Evolutionary conservation across 2,329 filamentous ascomycete species (phyloP).

Genomic region (Stenocarpella maydis): DNA sequence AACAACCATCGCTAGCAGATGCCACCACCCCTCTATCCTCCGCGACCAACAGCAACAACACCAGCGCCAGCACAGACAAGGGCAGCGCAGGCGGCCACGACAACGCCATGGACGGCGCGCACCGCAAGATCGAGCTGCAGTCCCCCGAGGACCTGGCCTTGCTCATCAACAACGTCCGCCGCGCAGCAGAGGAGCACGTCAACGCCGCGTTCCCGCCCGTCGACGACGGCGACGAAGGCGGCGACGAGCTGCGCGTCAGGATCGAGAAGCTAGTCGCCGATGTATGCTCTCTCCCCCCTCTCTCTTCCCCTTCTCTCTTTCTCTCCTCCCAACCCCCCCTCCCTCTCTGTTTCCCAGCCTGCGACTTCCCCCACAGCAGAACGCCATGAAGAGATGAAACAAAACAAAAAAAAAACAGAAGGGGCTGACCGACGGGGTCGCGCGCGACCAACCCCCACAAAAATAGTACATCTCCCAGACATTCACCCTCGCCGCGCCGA

Average conservation of each 20-base stretch:
- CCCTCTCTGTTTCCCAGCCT: not conserved
- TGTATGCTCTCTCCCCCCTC: slow-evolving; percentile 50
- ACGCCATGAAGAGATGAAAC: too few species aligned
- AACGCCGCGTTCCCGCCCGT: slow-evolving; percentile 73
- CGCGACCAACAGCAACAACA: not conserved
- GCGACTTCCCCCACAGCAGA: too few species aligned
- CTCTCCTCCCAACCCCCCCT: too few species aligned
- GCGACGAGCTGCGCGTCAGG: slow-evolving; percentile 64
- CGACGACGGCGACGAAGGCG: slow-evolving; percentile 55
- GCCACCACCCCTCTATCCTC: not conserved
- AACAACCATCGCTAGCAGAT: not conserved
- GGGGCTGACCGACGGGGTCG: too few species aligned
- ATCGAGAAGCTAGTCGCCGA: slow-evolving; percentile 69
- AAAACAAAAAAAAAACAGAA: too few species aligned
- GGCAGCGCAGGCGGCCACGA: slow-evolving; percentile 15
- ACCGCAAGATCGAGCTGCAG: slow-evolving; percentile 84
- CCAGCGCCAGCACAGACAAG: not conserved
- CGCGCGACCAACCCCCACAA: too few species aligned
- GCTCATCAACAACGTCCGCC: slow-evolving; percentile 73
- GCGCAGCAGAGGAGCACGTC: slow-evolving; percentile 72
- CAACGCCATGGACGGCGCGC: slow-evolving; percentile 50
- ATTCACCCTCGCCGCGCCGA: slow-evolving; percentile 65
- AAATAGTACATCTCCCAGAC: slow-evolving; percentile 68
- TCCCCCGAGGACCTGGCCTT: slow-evolving; percentile 76
- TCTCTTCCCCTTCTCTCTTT: too few species aligned